Percentiles rank a stretch among this genome's conserved stretches.
These are phyloP conservation scores for Argentina anserina DNA, from an alignment of 306 rosid genomes.

Conservation along the genomic window DNA sequence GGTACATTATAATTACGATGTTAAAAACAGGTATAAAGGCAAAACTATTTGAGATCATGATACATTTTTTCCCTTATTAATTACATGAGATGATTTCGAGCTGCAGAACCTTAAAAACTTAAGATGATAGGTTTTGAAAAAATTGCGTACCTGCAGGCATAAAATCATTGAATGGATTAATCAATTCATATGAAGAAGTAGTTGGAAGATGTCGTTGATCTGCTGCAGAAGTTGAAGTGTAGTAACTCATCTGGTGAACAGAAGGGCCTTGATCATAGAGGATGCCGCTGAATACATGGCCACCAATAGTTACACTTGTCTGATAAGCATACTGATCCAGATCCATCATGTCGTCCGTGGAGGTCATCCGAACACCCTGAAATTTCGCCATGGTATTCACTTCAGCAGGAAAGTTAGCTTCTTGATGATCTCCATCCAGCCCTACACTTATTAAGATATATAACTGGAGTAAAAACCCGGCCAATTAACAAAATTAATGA, in stretches of 20 bases:
- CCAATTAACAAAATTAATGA: not conserved
- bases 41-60: not conserved
- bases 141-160: constrained; percentile 42
- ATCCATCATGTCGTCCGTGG: constrained; percentile 33
- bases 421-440: constrained; percentile 11
- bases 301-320: constrained; percentile 56
- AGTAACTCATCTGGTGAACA: constrained; percentile 9
- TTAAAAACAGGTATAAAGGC: not conserved
- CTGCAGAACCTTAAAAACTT: not conserved
- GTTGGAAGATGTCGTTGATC: constrained; percentile 11
- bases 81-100: not conserved
- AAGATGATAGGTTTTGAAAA: constrained; percentile 20
- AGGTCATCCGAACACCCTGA: constrained; percentile 44
- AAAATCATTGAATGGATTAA: constrained; percentile 28
- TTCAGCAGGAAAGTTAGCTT: constrained; percentile 41
- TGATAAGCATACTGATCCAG: constrained; percentile 51
- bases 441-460: constrained; percentile 18
- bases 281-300: constrained; percentile 57
- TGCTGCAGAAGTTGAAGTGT: constrained; percentile 13
- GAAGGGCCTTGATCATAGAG: constrained; percentile 68
- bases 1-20: not conserved
- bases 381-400: constrained; percentile 43
- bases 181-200: constrained; percentile 14
- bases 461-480: not conserved
- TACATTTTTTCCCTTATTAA: not conserved